Evolutionary conservation across 2,329 filamentous ascomycete genomes (phyloP), one percentile per base, ranked within the genome.

Genomic region (Calonectria crousiana): DNA sequence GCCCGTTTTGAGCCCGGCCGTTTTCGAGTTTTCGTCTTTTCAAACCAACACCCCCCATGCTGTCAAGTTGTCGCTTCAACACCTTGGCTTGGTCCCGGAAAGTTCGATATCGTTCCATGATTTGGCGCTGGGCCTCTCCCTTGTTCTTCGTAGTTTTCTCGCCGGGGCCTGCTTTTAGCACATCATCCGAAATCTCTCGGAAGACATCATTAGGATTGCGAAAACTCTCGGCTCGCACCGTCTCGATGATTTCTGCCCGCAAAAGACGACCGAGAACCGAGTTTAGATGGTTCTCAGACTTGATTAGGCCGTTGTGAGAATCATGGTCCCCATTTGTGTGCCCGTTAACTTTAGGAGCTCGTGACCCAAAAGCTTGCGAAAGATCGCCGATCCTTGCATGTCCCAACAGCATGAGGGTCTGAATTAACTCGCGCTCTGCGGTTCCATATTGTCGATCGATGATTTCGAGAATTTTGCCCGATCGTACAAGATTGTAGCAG

Each of bases 401-500:
- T 1, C 96, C 96, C 23, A 96, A 89, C 70, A 93, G 89, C 74
- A 98, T 86, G 52, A 98, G 86, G 36, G 93, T 93, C 78, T 94
- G 92, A 73, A 97, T 90, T 49, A 98, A 88, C 75, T 93, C 91
- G 71, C 92, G 91, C 36, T 95, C 95, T 75, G 92, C 90, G n/a
- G 89, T 86, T 23, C 96, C 96, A 82, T 95, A 93, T 78, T 93
- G 91, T 41, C 89, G 90, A 78, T 95, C 92, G 53, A 97, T 90
- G 74, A 95, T 88, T 76, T 95, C 91, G 34, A 97, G 86, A 49
- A 98, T 94, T 84, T 95, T 97, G 53, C 95, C 95, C 5, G 92
- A 91, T 72, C 97, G 94, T 47, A 96, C 88, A 53, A 98, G 89
- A 78, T 93, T 93, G 85, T 98, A 98, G 76, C 95, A 94, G 75